Base-by-base conservation (phyloP, 352 stramenopile species). In the Pythium scleroteichum region DNA sequence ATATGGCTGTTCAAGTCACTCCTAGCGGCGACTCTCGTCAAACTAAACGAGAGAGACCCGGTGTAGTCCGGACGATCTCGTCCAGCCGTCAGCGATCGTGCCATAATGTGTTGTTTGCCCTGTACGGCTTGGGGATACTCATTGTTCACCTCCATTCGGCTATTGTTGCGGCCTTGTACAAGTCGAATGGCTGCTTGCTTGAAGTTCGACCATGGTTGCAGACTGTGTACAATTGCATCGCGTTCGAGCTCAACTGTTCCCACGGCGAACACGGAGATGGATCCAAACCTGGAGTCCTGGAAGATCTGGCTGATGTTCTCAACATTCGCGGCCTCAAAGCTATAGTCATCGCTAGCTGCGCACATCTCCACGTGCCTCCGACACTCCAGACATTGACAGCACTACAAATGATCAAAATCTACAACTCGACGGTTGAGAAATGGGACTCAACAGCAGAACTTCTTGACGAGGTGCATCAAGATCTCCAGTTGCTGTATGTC, bases 371-470 rank as follows among this genome's bases (percentile, higher is more conserved):
- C 19, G 24, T 68, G 12, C 60, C 60, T 1, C 24, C 60, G 10
- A 29, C 33, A 4, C 42, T 68, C 19, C 60, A 68, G 12, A 13
- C 8, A 9, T 39, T 68, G 19, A 7, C 32, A n/a, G 39, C 19
- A 1, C 45, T 68, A 2, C 42, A 57, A 17, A 52, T 56, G 39
- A 26, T 68, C 32, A 56, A 62, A 9, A 58, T 68, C n/a, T 61
- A 58, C 45, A 75, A 75, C 53, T 71, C 45, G n/a, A 71, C 68
- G 5, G 27, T 75, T 12, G 55, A 39, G 5, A 14, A 51, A 16
- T 75, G 68, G 68, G 23, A 52, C 10, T 17, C 14, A 1, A 60
- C 29, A 3, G 52, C 51, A 1, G 66, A 60, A 13, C 24, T 71
- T 13, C 59, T 29, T 7, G 9, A 54, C 4, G 17, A 42, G 13